These are phyloP conservation scores for Arachnomyces sp. DNA, from an alignment of 2,329 filamentous ascomycete genomes.

Conservation along the genomic window DNA sequence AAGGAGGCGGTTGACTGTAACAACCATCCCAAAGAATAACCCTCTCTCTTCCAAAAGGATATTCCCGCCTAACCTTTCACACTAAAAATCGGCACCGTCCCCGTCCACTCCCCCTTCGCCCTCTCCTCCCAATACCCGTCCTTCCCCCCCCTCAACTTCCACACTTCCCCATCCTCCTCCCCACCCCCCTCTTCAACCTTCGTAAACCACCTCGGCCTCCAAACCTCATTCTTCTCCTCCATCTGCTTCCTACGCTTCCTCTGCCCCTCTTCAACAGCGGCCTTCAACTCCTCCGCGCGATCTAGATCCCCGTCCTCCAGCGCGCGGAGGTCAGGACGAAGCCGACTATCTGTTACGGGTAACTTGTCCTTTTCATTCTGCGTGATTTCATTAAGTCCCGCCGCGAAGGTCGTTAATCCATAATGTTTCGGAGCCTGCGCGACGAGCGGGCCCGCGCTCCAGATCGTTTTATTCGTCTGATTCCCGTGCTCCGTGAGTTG, in stretches of 20 bases:
- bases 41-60: neutral
- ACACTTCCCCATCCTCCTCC: slow-evolving; percentile 8
- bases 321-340: slow-evolving; percentile 80
- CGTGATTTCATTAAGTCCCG: slow-evolving; percentile 79
- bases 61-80: slow-evolving; percentile 11
- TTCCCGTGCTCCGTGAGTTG: slow-evolving; percentile 57
- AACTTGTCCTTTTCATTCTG: slow-evolving; percentile 64
- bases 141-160: slow-evolving; percentile 56
- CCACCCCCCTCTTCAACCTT: slow-evolving; percentile 43
- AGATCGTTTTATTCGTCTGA: slow-evolving; percentile 59
- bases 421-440: slow-evolving; percentile 72
- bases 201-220: slow-evolving; percentile 78
- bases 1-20: neutral
- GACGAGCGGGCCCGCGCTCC: slow-evolving; percentile 70
- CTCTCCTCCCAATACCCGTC: slow-evolving; percentile 93
- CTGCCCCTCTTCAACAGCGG: slow-evolving; percentile 76
- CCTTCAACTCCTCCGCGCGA: slow-evolving; percentile 73
- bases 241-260: slow-evolving; percentile 62
- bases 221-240: slow-evolving; percentile 64
- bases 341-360: slow-evolving; percentile 70
- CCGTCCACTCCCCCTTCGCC: slow-evolving; percentile 56
- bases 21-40: neutral
- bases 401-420: slow-evolving; percentile 81
- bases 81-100: slow-evolving; percentile 48
- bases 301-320: slow-evolving; percentile 77